phyloP scores from a whole-genome alignment of 2,329 filamentous ascomycete species.

The Apiospora pterosperma region DNA sequence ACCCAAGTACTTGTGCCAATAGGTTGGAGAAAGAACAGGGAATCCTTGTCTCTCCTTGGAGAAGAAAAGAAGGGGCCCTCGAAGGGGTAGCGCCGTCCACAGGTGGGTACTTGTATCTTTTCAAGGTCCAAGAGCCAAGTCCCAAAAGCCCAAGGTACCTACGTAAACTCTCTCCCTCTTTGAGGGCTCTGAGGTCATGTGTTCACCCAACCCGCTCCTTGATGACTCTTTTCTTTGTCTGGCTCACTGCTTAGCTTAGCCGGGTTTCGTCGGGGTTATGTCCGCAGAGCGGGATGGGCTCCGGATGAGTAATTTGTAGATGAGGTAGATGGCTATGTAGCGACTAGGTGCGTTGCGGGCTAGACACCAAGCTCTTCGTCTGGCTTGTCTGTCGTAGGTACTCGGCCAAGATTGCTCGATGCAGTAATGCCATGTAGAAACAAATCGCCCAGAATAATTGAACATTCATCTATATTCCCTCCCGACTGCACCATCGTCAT shows the following conservation, averaged over 20 bases:
- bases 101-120: not conserved
- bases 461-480: too few species aligned
- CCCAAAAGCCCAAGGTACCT: not conserved
- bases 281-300: too few species aligned
- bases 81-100: not conserved
- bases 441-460: too few species aligned
- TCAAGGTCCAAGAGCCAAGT: too few species aligned
- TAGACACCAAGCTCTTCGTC: too few species aligned
- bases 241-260: not conserved
- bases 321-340: too few species aligned
- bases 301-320: too few species aligned
- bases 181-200: slow-evolving; percentile 1
- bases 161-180: not conserved
- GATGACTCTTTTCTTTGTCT: not conserved
- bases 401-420: too few species aligned
- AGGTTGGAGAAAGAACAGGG: not conserved
- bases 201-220: not conserved
- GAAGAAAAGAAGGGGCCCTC: not conserved
- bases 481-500: not conserved
- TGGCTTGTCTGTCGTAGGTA: too few species aligned
- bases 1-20: not conserved
- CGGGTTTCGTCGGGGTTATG: not conserved
- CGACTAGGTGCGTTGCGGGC: not conserved
- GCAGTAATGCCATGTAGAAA: too few species aligned
- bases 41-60: not conserved